Base-by-base conservation (phyloP, 1,139 yeast genomes). In the Pichia sp. region DNA sequence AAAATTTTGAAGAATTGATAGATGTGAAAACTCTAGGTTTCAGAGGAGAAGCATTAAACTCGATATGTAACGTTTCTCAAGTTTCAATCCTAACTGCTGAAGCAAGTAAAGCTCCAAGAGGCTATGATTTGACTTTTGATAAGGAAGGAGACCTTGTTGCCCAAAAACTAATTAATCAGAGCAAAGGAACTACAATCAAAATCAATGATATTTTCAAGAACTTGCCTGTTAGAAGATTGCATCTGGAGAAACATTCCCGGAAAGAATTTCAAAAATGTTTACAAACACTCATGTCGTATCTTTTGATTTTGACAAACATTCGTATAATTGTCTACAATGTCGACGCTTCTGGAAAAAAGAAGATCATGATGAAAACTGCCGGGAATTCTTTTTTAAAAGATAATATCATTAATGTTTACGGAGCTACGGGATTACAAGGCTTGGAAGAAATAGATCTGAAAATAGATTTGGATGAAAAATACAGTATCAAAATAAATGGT, bases 31-130 rank as follows among this genome's bases (percentile, higher is more conserved):
- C 93, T 0, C 72, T 85, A 45, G 96, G 96, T 0, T 89, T 89
- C 64, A 76, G 96, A 67, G 96, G 96, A 29, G 96, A 89, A 68
- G 96, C 96, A 0, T 72, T 89, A 63, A 82, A 87, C 62, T 85
- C 95, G 0, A 66, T 89, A 15, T 85, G 92, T 64, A 75, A 88
- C n/a, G 59, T 68, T 23, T 49, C 66, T 5, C 73, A 79, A 4
- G 70, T 82, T 5, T 59, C 77, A 10, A 74, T 90, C 0, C 71
- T 70, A 1, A 90, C 97, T 0, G 78, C 87, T 11, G 75, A 82
- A 0, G 67, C 67, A 2, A 64, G 64, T 0, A 68, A 70, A 7
- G 76, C 80, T 7, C 95, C 96, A 0, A 72, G 74, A 52, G 90
- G 87, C 1, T 73, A 78, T 42, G 73, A 70, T 49, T 67, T 90